Percentiles rank a stretch among this genome's conserved stretches.
Evolutionary conservation across 1,284 basidiomycete genomes (phyloP).

Genomic region (Ustilago curta): DNA sequence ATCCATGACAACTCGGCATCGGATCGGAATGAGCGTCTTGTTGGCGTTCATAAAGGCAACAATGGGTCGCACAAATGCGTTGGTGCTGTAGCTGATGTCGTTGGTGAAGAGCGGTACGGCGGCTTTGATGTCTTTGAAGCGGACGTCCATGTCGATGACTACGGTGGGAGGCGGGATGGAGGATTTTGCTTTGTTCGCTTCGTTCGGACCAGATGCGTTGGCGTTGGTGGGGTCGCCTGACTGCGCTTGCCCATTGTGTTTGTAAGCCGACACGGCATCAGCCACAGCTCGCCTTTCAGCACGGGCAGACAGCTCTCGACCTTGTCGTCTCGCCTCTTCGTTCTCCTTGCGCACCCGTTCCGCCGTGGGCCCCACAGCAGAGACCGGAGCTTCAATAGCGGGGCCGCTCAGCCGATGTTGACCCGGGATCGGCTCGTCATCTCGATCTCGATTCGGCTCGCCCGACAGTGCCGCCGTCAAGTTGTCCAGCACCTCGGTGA

Average conservation of each 20-base stretch:
- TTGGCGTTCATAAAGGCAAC: conserved; percentile 86
- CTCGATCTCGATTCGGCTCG: conserved; percentile 26
- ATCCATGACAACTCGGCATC: conserved; percentile 67
- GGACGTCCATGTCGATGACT: conserved; percentile 88
- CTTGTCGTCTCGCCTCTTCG: conserved; percentile 40
- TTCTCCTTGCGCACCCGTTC: conserved; percentile 59
- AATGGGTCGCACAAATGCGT: conserved; percentile 94
- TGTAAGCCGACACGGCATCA: neutral
- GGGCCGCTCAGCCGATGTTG: conserved; percentile 88
- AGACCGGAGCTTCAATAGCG: conserved; percentile 80
- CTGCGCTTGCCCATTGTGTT: neutral
- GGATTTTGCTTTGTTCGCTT: conserved; percentile 7
- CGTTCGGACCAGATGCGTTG: conserved; percentile 13
- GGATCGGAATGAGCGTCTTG: conserved; percentile 65
- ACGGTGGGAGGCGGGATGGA: conserved; percentile 71
- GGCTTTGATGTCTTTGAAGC: conserved; percentile 96
- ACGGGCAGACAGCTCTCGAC: conserved; percentile 18
- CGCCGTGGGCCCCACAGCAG: conserved; percentile 62
- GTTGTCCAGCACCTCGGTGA: conserved; percentile 90
- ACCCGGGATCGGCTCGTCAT: conserved; percentile 79
- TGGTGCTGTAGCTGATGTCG: conserved; percentile 85
- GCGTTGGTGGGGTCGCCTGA: conserved; percentile 17
- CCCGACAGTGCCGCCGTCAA: conserved; percentile 71
- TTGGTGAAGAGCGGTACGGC: conserved; percentile 77
- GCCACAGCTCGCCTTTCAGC: conserved; percentile 10